Evolutionary conservation across 2,329 filamentous ascomycete genomes (phyloP).

Genomic region (Colletotrichum sp.): DNA sequence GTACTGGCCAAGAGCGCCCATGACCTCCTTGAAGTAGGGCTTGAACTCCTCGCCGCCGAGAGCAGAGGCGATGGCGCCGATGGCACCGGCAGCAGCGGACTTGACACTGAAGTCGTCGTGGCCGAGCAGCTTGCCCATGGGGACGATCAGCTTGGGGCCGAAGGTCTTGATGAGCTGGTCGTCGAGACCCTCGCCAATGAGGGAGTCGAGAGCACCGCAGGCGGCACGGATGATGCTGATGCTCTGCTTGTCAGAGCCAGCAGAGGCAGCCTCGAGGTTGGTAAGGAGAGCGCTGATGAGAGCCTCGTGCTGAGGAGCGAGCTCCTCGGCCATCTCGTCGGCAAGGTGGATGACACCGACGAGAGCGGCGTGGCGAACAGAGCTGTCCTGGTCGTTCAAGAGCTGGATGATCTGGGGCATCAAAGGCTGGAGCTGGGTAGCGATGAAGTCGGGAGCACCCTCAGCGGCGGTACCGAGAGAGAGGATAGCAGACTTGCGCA

Average conservation of each 20-base stretch:
- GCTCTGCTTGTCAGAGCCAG: constrained; percentile 74
- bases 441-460: constrained; percentile 96
- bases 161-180: constrained; percentile 82
- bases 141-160: constrained; percentile 80
- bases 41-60: constrained; percentile 83
- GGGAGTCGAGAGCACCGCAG: constrained; percentile 88
- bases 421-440: constrained; percentile 86
- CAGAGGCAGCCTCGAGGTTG: constrained; percentile 84
- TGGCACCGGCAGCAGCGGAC: constrained; percentile 84
- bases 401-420: constrained; percentile 85
- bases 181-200: constrained; percentile 87
- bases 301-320: constrained; percentile 82
- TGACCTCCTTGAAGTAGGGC: constrained; percentile 90
- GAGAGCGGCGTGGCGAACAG: constrained; percentile 85
- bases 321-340: constrained; percentile 91
- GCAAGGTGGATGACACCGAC: constrained; percentile 89
- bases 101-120: constrained; percentile 91
- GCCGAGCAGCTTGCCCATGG: constrained; percentile 82
- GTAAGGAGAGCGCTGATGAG: constrained; percentile 85
- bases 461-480: constrained; percentile 94
- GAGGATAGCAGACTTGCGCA: constrained; percentile 88
- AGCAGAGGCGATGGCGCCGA: constrained; percentile 88
- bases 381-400: constrained; percentile 81
- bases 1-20: constrained; percentile 86
- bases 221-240: constrained; percentile 87